These are phyloP conservation scores for Aciculosporium take DNA, from an alignment of 2,329 filamentous ascomycete species.

Conservation along the genomic window DNA sequence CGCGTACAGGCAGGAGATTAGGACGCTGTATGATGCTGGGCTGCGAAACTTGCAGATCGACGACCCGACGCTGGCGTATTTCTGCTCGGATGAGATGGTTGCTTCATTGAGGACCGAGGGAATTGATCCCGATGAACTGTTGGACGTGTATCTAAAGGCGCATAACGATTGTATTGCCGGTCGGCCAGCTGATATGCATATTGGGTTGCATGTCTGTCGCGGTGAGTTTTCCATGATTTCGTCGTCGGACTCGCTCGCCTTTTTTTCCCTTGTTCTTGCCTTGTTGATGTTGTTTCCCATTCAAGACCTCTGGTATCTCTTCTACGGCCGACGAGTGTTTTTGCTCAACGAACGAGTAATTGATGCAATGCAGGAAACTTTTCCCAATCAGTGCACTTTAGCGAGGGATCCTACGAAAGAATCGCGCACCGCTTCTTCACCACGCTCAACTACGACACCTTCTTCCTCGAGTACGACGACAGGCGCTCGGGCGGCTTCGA, in stretches of 20 bases:
- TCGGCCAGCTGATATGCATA: slow-evolving; percentile 50
- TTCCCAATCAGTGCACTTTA: slow-evolving; percentile 47
- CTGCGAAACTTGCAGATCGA: slow-evolving; percentile 45
- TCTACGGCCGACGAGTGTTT: background rate
- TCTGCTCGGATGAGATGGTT: slow-evolving; percentile 55
- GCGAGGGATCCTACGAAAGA: slow-evolving; percentile 48
- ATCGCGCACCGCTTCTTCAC: slow-evolving; percentile 48
- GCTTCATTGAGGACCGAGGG: slow-evolving; percentile 42
- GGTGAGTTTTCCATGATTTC: slow-evolving; percentile 15
- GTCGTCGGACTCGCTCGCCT: no score
- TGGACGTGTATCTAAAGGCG: slow-evolving; percentile 56
- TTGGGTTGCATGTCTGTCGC: slow-evolving; percentile 51
- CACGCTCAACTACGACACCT: slow-evolving; percentile 44
- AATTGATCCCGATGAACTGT: slow-evolving; percentile 46
- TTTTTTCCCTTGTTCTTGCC: slow-evolving; percentile 13
- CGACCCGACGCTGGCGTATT: slow-evolving; percentile 49
- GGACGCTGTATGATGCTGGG: slow-evolving; percentile 39
- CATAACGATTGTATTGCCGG: slow-evolving; percentile 56
- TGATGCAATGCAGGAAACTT: slow-evolving; percentile 34
- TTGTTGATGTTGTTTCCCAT: slow-evolving; percentile 15
- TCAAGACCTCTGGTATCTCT: background rate
- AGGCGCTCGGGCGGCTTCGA: slow-evolving; percentile 46
- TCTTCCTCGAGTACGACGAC: slow-evolving; percentile 48
- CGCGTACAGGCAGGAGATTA: slow-evolving; percentile 40
- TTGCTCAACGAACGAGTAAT: background rate